Evolutionary conservation across 352 stramenopile genomes (phyloP).

Genomic region (Globisporangium spiculum): DNA sequence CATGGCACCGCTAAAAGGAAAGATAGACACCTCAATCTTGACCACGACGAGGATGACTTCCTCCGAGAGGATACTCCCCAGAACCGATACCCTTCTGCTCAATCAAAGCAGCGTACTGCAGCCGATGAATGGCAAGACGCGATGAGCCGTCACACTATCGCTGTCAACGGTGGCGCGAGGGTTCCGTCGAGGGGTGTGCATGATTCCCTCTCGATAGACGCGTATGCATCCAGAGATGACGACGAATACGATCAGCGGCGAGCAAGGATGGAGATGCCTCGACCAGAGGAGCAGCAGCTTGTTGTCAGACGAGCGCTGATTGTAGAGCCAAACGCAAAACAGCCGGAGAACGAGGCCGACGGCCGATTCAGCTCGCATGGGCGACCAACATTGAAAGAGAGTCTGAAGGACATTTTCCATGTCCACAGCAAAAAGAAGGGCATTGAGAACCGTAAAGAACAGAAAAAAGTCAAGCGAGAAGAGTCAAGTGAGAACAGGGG

Average conservation of each 20-base stretch:
- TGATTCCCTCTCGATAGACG: slow-evolving; percentile 13
- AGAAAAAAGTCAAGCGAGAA: slow-evolving; percentile 19
- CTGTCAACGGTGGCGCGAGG: not conserved
- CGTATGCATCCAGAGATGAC: slow-evolving; percentile 2
- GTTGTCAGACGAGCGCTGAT: not conserved
- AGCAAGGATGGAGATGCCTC: slow-evolving; percentile 16
- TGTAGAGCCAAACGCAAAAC: not conserved
- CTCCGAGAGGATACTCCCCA: not conserved
- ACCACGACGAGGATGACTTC: not conserved
- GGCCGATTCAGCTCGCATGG: not conserved
- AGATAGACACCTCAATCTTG: not conserved
- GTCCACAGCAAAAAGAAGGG: slow-evolving; percentile 10
- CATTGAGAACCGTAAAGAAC: slow-evolving; percentile 8
- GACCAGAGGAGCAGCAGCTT: not conserved
- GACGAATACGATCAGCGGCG: slow-evolving; percentile 1
- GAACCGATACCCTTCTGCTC: not conserved
- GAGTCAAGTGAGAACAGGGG: slow-evolving; percentile 8
- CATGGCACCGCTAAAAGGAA: not conserved
- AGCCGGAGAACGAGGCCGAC: not conserved
- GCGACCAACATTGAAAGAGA: slow-evolving; percentile 31
- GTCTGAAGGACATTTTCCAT: slow-evolving; percentile 38
- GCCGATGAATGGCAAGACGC: slow-evolving; percentile 8
- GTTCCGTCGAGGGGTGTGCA: not conserved
- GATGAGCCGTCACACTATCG: slow-evolving; percentile 4
- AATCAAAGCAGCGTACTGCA: slow-evolving; percentile 1